Percentiles rank a stretch among this genome's conserved stretches.
phyloP scores from a whole-genome alignment of 495 filamentous ascomycete genomes.

The Penicillium atrosanguineum region DNA sequence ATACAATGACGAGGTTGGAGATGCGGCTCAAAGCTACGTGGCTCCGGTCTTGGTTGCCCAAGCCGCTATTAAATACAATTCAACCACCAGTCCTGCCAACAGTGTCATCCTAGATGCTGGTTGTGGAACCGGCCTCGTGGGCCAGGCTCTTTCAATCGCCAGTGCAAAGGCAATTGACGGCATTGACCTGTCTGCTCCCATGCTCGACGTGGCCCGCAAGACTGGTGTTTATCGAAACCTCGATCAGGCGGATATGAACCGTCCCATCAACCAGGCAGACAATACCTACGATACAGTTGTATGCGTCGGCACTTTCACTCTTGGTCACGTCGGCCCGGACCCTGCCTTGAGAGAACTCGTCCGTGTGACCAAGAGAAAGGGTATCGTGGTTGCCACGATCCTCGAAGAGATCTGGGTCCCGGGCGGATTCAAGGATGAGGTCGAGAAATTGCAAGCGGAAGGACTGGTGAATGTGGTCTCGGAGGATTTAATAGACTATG shows the following conservation, averaged over 20 bases:
- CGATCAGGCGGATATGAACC: slow-evolving; percentile 34
- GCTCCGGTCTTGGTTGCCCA: slow-evolving; percentile 38
- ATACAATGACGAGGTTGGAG: slow-evolving; percentile 41
- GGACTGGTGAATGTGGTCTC: slow-evolving; percentile 29
- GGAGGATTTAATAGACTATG: slow-evolving; percentile 37
- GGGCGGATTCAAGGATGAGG: slow-evolving; percentile 38
- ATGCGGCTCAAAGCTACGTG: slow-evolving; percentile 38
- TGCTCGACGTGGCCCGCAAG: slow-evolving; percentile 40
- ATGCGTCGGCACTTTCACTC: slow-evolving; percentile 48
- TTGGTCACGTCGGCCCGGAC: slow-evolving; percentile 45
- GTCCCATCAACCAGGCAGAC: slow-evolving; percentile 27
- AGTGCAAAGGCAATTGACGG: slow-evolving; percentile 38
- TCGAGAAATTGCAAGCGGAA: slow-evolving; percentile 31
- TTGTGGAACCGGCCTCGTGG: slow-evolving; percentile 47
- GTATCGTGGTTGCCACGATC: slow-evolving; percentile 44
- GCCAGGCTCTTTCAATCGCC: slow-evolving; percentile 33
- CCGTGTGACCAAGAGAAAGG: slow-evolving; percentile 33
- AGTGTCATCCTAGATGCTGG: slow-evolving; percentile 44
- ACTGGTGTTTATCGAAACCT: slow-evolving; percentile 43
- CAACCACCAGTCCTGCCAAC: slow-evolving; percentile 13
- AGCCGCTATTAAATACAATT: slow-evolving; percentile 23
- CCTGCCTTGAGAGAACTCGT: slow-evolving; percentile 42
- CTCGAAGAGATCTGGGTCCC: slow-evolving; percentile 39
- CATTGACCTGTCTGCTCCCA: slow-evolving; percentile 39
- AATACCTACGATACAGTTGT: slow-evolving; percentile 42